These are phyloP conservation scores for Saccharomycopsis malanga DNA, from an alignment of 805 yeast genomes.

Conservation along the genomic window DNA sequence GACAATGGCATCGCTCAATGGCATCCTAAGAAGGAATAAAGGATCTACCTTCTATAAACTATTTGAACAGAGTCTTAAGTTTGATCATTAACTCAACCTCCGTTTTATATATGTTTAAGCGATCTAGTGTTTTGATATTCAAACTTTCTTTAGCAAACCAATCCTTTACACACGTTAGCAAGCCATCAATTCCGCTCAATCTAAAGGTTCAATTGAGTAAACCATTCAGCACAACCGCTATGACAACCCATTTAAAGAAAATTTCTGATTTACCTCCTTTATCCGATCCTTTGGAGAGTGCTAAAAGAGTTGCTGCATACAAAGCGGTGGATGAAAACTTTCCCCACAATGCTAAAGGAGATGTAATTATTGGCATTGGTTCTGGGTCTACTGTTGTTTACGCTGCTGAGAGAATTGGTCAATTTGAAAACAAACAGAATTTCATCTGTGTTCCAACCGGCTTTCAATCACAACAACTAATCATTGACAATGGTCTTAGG, in stretches of 20 bases:
- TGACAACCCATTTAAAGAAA: neutral
- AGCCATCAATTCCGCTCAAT: too few species aligned
- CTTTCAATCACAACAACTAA: conserved; percentile 85
- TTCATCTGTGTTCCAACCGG: conserved; percentile 93
- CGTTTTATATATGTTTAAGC: too few species aligned
- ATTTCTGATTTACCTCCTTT: conserved; percentile 34
- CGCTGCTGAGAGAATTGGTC: conserved; percentile 90
- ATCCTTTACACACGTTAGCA: too few species aligned
- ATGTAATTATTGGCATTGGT: conserved; percentile 75
- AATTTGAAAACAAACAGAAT: conserved; percentile 41
- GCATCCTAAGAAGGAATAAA: too few species aligned
- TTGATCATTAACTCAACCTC: too few species aligned
- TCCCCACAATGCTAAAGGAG: conserved; percentile 47
- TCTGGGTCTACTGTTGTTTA: conserved; percentile 97
- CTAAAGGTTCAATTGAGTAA: too few species aligned
- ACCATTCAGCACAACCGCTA: neutral
- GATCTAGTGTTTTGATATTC: too few species aligned
- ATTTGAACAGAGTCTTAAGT: too few species aligned
- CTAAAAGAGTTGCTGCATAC: conserved; percentile 88
- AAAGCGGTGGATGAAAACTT: conserved; percentile 86
- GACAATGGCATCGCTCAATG: too few species aligned
- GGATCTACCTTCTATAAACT: too few species aligned
- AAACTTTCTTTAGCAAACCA: too few species aligned
- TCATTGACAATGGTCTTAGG: conserved; percentile 69
- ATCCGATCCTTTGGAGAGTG: conserved; percentile 48